Evolutionary conservation across 768 basidiomycete genomes (phyloP).

Genomic region (Pulveroboletus sp.): DNA sequence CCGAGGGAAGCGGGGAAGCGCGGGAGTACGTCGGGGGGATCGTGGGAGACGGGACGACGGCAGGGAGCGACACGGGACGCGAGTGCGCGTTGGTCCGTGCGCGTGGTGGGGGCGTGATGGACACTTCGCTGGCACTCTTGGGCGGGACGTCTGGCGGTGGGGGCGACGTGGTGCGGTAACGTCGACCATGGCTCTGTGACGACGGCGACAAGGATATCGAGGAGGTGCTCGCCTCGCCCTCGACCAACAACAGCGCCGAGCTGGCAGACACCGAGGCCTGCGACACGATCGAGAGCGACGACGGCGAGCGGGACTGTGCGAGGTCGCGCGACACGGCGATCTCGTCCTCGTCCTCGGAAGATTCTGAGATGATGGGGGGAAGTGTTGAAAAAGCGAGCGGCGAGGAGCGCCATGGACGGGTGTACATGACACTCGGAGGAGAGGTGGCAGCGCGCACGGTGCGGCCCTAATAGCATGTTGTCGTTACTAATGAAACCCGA

Average conservation of each 20-base stretch:
- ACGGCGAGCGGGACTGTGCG: constrained; percentile 5
- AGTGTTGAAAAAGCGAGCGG: constrained; percentile 27
- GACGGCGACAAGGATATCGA: constrained; percentile 20
- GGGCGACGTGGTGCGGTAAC: constrained; percentile 6
- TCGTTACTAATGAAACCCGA: too few relatives aligned
- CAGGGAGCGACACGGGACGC: constrained; percentile 18
- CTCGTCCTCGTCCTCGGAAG: constrained; percentile 19
- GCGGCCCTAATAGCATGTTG: constrained; percentile 13
- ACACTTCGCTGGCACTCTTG: constrained; percentile 2
- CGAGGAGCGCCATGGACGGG: constrained; percentile 31
- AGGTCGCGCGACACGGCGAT: neutral
- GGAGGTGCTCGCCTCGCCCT: constrained; percentile 21
- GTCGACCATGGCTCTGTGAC: constrained; percentile 17
- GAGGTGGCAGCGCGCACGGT: constrained; percentile 7
- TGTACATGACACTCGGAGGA: constrained; percentile 5
- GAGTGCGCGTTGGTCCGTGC: constrained; percentile 19
- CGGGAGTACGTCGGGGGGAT: constrained; percentile 21
- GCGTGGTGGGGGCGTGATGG: constrained; percentile 16
- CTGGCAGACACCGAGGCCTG: constrained; percentile 8
- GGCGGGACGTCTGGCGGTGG: constrained; percentile 1
- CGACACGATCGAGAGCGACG: constrained; percentile 19
- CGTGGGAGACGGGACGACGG: constrained; percentile 1
- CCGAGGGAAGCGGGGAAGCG: constrained; percentile 5
- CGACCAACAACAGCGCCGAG: constrained; percentile 2
- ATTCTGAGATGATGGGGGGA: constrained; percentile 22